These are phyloP conservation scores for Cytospora schulzeri DNA, from an alignment of 2,329 filamentous ascomycete species.

Conservation along the genomic window DNA sequence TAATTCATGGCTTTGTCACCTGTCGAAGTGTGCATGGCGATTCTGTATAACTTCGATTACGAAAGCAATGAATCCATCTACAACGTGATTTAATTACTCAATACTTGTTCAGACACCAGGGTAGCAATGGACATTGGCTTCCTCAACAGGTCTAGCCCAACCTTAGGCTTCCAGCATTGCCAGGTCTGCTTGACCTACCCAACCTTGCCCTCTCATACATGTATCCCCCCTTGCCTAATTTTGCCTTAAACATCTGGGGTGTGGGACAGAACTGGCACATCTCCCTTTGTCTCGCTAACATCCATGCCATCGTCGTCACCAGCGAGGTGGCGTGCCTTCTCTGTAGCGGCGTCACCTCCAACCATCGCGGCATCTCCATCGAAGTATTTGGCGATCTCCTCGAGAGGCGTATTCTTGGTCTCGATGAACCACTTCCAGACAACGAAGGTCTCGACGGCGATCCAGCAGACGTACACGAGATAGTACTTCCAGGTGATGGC, in stretches of 20 bases:
- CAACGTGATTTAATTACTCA: no score
- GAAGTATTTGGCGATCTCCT: slow-evolving; percentile 36
- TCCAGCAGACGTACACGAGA: slow-evolving; percentile 45
- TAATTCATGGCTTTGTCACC: no score
- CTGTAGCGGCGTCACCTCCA: slow-evolving; percentile 28
- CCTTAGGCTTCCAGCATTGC: no score
- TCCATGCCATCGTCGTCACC: slow-evolving; percentile 27
- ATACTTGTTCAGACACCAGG: no score
- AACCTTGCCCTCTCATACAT: neutral
- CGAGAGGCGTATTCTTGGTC: slow-evolving; percentile 37
- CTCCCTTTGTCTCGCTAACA: slow-evolving; percentile 16
- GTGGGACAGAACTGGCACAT: neutral
- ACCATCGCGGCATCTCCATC: slow-evolving; percentile 30
- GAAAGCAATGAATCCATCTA: no score
- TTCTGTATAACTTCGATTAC: no score
- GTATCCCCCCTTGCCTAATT: neutral
- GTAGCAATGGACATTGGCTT: no score
- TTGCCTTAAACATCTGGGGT: slow-evolving; percentile 1
- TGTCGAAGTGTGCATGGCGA: no score
- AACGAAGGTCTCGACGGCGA: slow-evolving; percentile 32
- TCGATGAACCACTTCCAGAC: slow-evolving; percentile 35
- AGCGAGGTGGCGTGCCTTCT: slow-evolving; percentile 28
- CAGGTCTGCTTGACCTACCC: no score
- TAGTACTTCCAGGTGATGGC: slow-evolving; percentile 43
- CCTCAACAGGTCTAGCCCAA: no score